Percentiles rank a stretch among this genome's conserved stretches.
These are phyloP conservation scores for Camellia japonica DNA, from an alignment of 148 eudicot species.

Conservation along the genomic window DNA sequence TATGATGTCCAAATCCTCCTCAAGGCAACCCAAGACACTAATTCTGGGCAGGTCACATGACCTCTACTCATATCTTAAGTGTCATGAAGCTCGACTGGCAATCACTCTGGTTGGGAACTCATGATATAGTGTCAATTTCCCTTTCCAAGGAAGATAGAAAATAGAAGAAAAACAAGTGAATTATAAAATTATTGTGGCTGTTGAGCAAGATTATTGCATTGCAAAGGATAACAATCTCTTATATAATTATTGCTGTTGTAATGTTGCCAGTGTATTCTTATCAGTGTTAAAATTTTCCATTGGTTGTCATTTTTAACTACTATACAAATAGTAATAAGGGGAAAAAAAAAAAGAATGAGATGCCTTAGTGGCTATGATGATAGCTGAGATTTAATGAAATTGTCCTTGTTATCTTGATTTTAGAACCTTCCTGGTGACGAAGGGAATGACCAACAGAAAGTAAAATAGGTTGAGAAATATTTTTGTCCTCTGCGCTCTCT, in stretches of 20 bases:
- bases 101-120: not conserved
- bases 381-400: not conserved
- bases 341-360: not conserved
- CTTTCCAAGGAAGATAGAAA: not conserved
- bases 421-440: not conserved
- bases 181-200: not conserved
- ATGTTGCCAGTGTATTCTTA: not conserved
- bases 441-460: not conserved
- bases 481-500: not conserved
- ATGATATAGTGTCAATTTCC: not conserved
- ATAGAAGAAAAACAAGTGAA: not conserved
- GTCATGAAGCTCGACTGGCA: not conserved
- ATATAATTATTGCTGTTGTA: not conserved
- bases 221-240: not conserved
- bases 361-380: not conserved
- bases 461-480: not conserved
- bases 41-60: not conserved
- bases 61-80: not conserved
- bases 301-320: not conserved
- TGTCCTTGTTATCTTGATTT: not conserved
- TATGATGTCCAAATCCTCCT: not conserved
- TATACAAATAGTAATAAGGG: not conserved
- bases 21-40: not conserved
- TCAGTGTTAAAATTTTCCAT: not conserved
- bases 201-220: not conserved